phyloP scores from a whole-genome alignment of 768 basidiomycete genomes.

The Udeniomyces megalosporus region DNA sequence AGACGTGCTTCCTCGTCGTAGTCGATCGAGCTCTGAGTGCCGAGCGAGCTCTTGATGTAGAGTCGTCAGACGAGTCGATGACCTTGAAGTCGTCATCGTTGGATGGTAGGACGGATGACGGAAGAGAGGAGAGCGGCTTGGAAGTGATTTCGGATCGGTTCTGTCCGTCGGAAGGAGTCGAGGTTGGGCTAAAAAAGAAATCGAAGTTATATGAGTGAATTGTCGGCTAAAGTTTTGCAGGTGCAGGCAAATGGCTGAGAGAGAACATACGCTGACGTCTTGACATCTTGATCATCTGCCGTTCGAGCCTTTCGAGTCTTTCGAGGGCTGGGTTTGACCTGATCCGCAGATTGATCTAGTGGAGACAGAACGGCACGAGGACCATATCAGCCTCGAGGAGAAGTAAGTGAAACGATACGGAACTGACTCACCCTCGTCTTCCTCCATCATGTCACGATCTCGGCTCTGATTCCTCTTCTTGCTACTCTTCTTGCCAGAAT shows the following conservation, averaged over 20 bases:
- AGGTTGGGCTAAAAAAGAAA: too few relatives aligned
- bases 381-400: too few relatives aligned
- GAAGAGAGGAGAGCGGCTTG: background rate
- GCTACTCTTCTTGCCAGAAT: too few relatives aligned
- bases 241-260: too few relatives aligned
- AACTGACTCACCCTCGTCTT: background rate
- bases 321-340: background rate
- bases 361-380: too few relatives aligned
- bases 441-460: background rate
- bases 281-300: background rate
- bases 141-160: too few relatives aligned
- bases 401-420: background rate
- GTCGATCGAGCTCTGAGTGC: slow-evolving; percentile 6
- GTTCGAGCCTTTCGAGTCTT: background rate
- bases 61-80: background rate
- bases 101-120: background rate
- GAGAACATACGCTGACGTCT: background rate
- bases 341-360: too few relatives aligned
- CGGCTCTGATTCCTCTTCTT: background rate
- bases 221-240: too few relatives aligned
- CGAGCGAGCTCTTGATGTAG: slow-evolving; percentile 4
- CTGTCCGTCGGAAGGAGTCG: too few relatives aligned
- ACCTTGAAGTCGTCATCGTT: background rate
- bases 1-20: slow-evolving; percentile 5
- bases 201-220: too few relatives aligned